These are phyloP conservation scores for Grosmannia clavigera DNA, from an alignment of 2,329 filamentous ascomycete genomes.

Conservation along the genomic window DNA sequence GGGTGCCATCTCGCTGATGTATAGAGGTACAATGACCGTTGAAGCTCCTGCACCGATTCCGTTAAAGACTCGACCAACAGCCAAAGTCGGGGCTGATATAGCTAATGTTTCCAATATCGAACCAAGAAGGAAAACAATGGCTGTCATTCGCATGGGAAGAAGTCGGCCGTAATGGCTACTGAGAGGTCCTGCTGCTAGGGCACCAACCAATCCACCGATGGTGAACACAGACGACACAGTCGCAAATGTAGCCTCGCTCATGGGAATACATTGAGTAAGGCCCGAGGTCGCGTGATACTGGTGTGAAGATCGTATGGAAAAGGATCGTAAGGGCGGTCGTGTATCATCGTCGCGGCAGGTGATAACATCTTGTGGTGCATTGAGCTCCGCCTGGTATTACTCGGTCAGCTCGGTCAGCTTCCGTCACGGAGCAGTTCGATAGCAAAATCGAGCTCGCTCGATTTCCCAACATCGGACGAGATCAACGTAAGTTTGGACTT, in stretches of 20 bases:
- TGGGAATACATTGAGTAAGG: conserved; percentile 72
- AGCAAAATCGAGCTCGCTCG: background rate
- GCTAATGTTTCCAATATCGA: conserved; percentile 65
- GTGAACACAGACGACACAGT: conserved; percentile 86
- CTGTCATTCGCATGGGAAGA: conserved; percentile 63
- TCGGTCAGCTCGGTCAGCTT: conserved; percentile 9
- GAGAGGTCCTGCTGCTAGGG: conserved; percentile 67
- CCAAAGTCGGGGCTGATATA: conserved; percentile 52
- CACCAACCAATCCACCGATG: conserved; percentile 74
- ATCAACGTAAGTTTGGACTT: background rate
- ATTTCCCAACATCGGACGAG: background rate
- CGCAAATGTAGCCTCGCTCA: conserved; percentile 72
- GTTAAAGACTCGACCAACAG: conserved; percentile 63
- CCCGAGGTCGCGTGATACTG: conserved; percentile 18
- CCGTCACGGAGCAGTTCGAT: background rate
- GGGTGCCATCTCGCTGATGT: conserved; percentile 85
- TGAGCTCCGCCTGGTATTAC: conserved; percentile 64
- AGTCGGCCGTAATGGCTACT: conserved; percentile 66
- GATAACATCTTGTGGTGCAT: conserved; percentile 87
- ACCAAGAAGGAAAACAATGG: conserved; percentile 63
- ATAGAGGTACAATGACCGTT: conserved; percentile 87
- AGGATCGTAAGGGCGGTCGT: conserved; percentile 5
- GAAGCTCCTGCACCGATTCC: conserved; percentile 79
- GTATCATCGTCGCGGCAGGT: conserved; percentile 57
- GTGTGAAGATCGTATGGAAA: conserved; percentile 14